These are phyloP conservation scores for Alternaria hordeiaustralica DNA, from an alignment of 2,329 filamentous ascomycete genomes.

Conservation along the genomic window DNA sequence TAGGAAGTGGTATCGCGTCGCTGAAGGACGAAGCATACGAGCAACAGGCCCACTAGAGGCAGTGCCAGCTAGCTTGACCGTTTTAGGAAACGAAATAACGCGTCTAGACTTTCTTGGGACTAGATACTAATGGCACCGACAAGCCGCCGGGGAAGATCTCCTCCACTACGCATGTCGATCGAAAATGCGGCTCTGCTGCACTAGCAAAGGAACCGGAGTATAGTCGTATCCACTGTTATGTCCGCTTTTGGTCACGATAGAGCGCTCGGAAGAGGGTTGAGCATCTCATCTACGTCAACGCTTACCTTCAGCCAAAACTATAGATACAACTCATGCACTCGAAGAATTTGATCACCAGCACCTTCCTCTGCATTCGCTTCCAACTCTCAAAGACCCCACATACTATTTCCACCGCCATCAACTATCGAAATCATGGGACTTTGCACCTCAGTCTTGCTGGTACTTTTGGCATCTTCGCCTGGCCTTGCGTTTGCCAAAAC, in stretches of 20 bases:
- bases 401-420: not conserved
- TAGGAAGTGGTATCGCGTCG: not conserved
- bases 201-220: not conserved
- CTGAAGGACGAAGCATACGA: not conserved
- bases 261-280: not conserved
- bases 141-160: not conserved
- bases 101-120: slow-evolving; percentile 17
- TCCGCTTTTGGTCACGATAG: not conserved
- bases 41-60: not conserved
- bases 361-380: not conserved
- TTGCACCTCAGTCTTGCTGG: not conserved
- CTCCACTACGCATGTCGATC: not conserved
- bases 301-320: not conserved
- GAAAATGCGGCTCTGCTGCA: not conserved
- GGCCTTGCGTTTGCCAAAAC: not conserved
- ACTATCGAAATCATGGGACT: slow-evolving; percentile 3
- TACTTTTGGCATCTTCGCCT: not conserved
- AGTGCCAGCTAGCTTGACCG: slow-evolving; percentile 10
- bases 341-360: not conserved
- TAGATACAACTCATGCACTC: not conserved
- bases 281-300: not conserved
- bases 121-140: not conserved
- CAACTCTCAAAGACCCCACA: not conserved
- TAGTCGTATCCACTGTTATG: not conserved
- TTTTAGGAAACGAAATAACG: slow-evolving; percentile 26